Conservation (phyloP, 768 basidiomycete species). For the Boletus tomentosulus region DNA sequence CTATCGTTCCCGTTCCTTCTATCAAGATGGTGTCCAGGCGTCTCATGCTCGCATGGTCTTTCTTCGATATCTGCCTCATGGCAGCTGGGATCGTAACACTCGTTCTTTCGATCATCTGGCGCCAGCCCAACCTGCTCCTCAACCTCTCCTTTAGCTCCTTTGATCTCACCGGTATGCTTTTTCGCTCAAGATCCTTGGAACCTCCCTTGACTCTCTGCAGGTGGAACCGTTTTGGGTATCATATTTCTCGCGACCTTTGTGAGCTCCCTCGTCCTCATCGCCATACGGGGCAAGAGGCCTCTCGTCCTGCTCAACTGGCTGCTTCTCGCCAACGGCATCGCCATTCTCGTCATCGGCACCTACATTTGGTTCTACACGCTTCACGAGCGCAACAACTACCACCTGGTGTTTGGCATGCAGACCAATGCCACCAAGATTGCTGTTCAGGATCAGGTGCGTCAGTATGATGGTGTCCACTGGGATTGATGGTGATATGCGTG, state of each 20-base stretch:
- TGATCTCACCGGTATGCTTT: constrained; percentile 56
- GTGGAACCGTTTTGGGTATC: constrained; percentile 67
- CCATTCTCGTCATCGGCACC: constrained; percentile 61
- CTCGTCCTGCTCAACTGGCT: constrained; percentile 76
- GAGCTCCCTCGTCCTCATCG: constrained; percentile 66
- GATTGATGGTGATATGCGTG: neutral
- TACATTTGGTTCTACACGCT: constrained; percentile 83
- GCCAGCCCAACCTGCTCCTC: constrained; percentile 60
- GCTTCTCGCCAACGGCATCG: constrained; percentile 60
- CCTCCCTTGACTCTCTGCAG: constrained; percentile 35
- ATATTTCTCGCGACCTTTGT: constrained; percentile 62
- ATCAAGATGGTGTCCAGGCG: constrained; percentile 64
- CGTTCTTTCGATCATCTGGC: constrained; percentile 69
- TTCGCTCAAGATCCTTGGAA: neutral
- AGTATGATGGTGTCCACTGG: neutral
- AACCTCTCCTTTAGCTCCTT: constrained; percentile 62
- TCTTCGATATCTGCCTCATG: constrained; percentile 66
- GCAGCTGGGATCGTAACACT: constrained; percentile 65
- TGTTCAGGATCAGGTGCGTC: constrained; percentile 70
- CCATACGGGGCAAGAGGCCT: constrained; percentile 63
- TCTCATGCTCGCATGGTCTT: constrained; percentile 68
- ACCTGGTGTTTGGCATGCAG: constrained; percentile 48
- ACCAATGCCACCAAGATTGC: constrained; percentile 44
- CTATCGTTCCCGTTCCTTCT: neutral
- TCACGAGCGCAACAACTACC: constrained; percentile 64